Evolutionary conservation across 1,284 basidiomycete species (phyloP), one percentile per base, ranked within the genome.

Genomic region (Xerocomus amazonicus): DNA sequence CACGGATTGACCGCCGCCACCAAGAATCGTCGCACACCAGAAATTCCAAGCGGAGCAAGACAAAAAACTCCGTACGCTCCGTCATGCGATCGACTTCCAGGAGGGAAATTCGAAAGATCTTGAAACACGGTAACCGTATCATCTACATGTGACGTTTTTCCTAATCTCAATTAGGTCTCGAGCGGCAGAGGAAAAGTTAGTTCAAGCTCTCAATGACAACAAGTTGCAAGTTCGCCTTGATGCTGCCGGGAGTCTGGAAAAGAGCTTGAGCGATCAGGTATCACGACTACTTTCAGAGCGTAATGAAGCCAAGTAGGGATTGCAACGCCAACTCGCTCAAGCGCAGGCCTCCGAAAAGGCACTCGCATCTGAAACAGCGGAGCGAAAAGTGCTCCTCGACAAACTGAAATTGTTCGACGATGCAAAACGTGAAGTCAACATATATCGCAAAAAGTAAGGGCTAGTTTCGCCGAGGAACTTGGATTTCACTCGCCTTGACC

Each of bases 211-310:
- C 16, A 58, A 55, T 36, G 53, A 49, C 29, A 52, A 59, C 27
- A 54, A 60, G n/a, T 51, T 73, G 10, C 60, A 62, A 32, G 59
- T 62, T 29, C 61, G 63, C 3, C 51, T 74, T 12, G 59, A 60
- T 36, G 55, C 59, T 42, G 56, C 57, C 14, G 57, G 61, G 40
- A 52, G 55, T 5, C 55, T 59, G 6, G 65, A 67, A 47, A 60
- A 54, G 32, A 57, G 53, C 36, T 28, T 67, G 19, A 56, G 51
- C 13, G 55, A 67, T 16, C 63, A 69, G 61, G 69, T 36, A 29
- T 60, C 45, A 47, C 63, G 35, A 6, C 46, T 50, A 47, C 62
- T 47, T 52, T 59, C 49, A 46, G 68, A 59, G 59, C 59, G 68
- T 61, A 55, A 52, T 48, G 57, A 59, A 39, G 32, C 45, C 7